Percentiles rank a stretch among this genome's conserved stretches.
These are phyloP conservation scores for Trypanosoma cruzi DNA, from an alignment of 208 protist species.

Conservation along the genomic window DNA sequence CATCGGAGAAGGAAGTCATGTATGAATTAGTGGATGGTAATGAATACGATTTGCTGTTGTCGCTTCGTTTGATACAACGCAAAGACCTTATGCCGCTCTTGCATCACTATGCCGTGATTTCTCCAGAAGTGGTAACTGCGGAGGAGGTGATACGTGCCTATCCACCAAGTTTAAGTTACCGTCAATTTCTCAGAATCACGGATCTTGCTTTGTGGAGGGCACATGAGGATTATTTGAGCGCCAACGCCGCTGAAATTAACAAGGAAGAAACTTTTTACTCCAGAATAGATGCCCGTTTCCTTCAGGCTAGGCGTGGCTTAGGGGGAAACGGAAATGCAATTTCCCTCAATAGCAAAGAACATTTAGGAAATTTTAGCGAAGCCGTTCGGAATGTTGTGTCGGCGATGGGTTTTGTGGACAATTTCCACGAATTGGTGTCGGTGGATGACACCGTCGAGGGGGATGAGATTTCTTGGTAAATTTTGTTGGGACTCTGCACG, in stretches of 20 bases:
- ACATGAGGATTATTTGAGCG: conserved; percentile 7
- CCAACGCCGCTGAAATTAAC: background rate
- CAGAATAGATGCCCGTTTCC: conserved; percentile 14
- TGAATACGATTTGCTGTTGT: conserved; percentile 24
- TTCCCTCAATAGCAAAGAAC: conserved; percentile 1
- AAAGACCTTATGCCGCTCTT: conserved; percentile 34
- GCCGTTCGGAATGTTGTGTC: conserved; percentile 46
- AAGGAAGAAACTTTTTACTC: conserved; percentile 2
- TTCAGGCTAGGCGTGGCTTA: conserved; percentile 10
- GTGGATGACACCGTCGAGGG: conserved; percentile 19
- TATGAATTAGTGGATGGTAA: conserved; percentile 7
- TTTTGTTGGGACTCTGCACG: background rate
- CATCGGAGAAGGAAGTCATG: conserved; percentile 22
- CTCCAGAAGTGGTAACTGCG: conserved; percentile 5
- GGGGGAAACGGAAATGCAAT: background rate
- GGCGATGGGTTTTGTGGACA: conserved; percentile 57
- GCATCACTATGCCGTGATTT: conserved; percentile 39
- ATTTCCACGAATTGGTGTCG: conserved; percentile 31
- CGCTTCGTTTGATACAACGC: conserved; percentile 37
- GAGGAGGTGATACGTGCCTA: conserved; percentile 37
- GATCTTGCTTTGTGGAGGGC: conserved; percentile 64
- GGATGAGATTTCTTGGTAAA: conserved; percentile 30
- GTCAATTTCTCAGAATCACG: conserved; percentile 69
- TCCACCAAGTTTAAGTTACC: conserved; percentile 57
- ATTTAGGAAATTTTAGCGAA: conserved; percentile 25